phyloP scores from a whole-genome alignment of 352 stramenopile species.

The Pythium grandisporangium region DNA sequence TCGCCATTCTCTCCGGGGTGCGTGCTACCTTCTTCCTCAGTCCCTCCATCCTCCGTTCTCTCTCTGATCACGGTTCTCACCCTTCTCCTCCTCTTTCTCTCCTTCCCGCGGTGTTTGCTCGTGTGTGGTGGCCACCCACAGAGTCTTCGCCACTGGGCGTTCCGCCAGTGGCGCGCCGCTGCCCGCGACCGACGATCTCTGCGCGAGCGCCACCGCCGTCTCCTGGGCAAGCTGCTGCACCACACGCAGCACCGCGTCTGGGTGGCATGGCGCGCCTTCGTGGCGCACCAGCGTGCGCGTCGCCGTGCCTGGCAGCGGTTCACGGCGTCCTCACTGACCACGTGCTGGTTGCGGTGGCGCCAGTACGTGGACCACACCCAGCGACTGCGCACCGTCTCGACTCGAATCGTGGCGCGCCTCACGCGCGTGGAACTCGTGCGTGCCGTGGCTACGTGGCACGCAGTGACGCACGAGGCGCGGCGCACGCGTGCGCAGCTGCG shows the following conservation, averaged over 20 bases:
- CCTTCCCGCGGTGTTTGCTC: background rate
- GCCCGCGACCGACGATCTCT: conserved; percentile 20
- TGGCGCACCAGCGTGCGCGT: conserved; percentile 36
- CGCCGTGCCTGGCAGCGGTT: conserved; percentile 52
- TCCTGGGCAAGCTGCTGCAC: conserved; percentile 46
- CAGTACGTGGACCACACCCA: conserved; percentile 26
- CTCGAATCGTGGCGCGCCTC: conserved; percentile 29
- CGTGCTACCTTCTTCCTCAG: conserved; percentile 1
- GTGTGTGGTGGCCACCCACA: conserved; percentile 13
- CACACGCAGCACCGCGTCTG: conserved; percentile 42
- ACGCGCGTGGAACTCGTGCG: conserved; percentile 22
- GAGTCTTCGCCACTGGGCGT: conserved; percentile 56
- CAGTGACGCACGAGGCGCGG: conserved; percentile 48
- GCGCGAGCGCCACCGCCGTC: conserved; percentile 32
- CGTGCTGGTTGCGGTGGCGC: conserved; percentile 59
- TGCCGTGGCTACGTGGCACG: conserved; percentile 58
- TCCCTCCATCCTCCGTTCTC: background rate
- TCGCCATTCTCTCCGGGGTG: conserved; percentile 65
- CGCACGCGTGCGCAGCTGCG: conserved; percentile 30
- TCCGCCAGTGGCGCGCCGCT: conserved; percentile 54
- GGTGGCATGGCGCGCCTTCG: conserved; percentile 50
- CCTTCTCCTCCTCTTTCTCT: background rate
- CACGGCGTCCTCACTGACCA: conserved; percentile 40
- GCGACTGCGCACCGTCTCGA: conserved; percentile 27
- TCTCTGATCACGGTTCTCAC: background rate